phyloP scores from a whole-genome alignment of 345 rosid species.

The Tarenaya hassleriana region DNA sequence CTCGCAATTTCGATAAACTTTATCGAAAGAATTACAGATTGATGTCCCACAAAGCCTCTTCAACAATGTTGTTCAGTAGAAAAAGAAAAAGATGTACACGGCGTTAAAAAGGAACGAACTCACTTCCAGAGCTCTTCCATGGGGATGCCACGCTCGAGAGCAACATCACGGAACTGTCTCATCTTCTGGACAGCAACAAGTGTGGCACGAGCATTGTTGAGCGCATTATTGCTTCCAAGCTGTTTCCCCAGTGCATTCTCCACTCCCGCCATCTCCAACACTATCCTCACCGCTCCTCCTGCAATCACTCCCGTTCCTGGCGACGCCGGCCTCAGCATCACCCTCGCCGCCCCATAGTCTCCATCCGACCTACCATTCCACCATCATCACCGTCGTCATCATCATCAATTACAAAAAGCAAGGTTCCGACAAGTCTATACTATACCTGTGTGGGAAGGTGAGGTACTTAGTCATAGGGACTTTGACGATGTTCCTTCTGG shows the following conservation, averaged over 20 bases:
- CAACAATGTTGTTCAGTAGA: constrained; percentile 6
- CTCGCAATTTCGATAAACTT: too few relatives aligned
- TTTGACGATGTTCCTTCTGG: constrained; percentile 62
- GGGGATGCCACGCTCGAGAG: constrained; percentile 82
- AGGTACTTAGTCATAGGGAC: constrained; percentile 86
- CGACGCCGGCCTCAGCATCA: constrained; percentile 92
- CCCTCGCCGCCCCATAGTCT: constrained; percentile 78
- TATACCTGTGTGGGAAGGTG: constrained; percentile 84
- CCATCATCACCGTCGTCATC: too few relatives aligned
- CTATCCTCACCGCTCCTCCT: constrained; percentile 86
- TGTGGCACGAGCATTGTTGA: constrained; percentile 88
- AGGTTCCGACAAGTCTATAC: background rate
- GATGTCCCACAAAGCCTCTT: constrained; percentile 20
- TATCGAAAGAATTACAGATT: constrained; percentile 22
- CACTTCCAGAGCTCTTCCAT: constrained; percentile 90
- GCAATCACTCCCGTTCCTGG: constrained; percentile 95
- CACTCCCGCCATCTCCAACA: constrained; percentile 90
- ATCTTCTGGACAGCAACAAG: constrained; percentile 73
- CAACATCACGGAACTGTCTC: constrained; percentile 79
- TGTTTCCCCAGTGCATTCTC: constrained; percentile 85
- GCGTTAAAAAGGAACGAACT: background rate
- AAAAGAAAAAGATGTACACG: background rate
- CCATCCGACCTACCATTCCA: constrained; percentile 58
- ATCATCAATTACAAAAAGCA: too few relatives aligned
- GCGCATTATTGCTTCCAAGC: constrained; percentile 67